These are phyloP conservation scores for Parastagonospora avenae DNA, from an alignment of 2,329 filamentous ascomycete genomes.

Conservation along the genomic window DNA sequence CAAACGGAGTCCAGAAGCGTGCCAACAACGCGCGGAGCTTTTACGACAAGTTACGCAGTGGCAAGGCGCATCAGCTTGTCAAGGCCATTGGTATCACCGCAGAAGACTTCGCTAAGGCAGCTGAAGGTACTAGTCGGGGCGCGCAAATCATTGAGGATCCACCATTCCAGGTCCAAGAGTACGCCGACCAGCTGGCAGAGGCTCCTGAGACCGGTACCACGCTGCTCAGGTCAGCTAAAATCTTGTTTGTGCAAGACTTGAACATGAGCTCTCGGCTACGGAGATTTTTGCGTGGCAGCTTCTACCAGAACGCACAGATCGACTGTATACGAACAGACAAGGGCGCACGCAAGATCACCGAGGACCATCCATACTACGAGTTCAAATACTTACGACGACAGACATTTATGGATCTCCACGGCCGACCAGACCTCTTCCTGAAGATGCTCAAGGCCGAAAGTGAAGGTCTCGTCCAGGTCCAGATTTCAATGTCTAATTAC, in stretches of 20 bases:
- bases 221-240: constrained; percentile 78
- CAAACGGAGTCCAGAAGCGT: constrained; percentile 73
- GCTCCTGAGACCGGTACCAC: constrained; percentile 66
- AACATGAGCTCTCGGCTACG: constrained; percentile 87
- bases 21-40: constrained; percentile 81
- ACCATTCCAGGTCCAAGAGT: constrained; percentile 76
- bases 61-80: constrained; percentile 80
- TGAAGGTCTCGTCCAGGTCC: constrained; percentile 88
- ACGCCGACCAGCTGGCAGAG: constrained; percentile 73
- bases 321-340: constrained; percentile 93
- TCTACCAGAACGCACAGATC: constrained; percentile 82
- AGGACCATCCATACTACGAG: constrained; percentile 95
- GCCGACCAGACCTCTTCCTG: constrained; percentile 85
- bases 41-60: constrained; percentile 82
- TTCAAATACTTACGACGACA: constrained; percentile 96
- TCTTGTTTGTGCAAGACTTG: constrained; percentile 90
- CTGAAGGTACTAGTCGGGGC: constrained; percentile 76
- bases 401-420: constrained; percentile 78
- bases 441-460: constrained; percentile 98
- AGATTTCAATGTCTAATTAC: constrained; percentile 75
- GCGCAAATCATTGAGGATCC: constrained; percentile 74
- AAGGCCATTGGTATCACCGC: constrained; percentile 88
- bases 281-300: constrained; percentile 80
- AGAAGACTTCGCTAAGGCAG: constrained; percentile 87
- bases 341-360: constrained; percentile 89